phyloP scores from a whole-genome alignment of 2,329 filamentous ascomycete genomes.

The Mycosphaerella arachidis region DNA sequence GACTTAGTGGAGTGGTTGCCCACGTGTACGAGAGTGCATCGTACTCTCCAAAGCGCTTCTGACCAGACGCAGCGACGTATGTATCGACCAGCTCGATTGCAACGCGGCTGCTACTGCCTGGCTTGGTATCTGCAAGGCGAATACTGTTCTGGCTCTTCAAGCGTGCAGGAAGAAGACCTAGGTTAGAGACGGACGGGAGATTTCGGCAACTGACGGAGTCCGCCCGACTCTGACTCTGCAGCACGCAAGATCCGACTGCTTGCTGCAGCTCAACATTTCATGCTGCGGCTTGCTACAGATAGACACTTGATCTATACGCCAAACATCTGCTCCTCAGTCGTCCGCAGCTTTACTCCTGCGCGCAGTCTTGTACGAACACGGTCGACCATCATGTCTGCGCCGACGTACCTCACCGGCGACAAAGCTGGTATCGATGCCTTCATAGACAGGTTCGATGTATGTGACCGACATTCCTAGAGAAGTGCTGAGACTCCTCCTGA shows the following conservation, averaged over 20 bases:
- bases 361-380: neutral
- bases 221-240: neutral
- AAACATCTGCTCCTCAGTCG: neutral
- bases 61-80: constrained; percentile 20
- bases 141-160: constrained; percentile 28
- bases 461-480: constrained; percentile 34
- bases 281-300: neutral
- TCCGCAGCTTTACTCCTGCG: neutral
- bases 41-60: constrained; percentile 17
- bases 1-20: constrained; percentile 21
- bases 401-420: constrained; percentile 70
- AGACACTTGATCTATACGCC: neutral
- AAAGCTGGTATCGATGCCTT: constrained; percentile 73
- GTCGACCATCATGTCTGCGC: constrained; percentile 1
- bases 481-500: neutral
- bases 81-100: constrained; percentile 26
- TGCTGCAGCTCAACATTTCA: neutral
- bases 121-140: constrained; percentile 26
- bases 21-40: constrained; percentile 32
- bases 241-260: neutral
- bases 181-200: neutral
- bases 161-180: constrained; percentile 23
- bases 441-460: constrained; percentile 79
- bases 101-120: constrained; percentile 24
- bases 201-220: neutral